These are phyloP conservation scores for Erodium maritimum DNA, from an alignment of 345 rosid species.

Conservation along the genomic window DNA sequence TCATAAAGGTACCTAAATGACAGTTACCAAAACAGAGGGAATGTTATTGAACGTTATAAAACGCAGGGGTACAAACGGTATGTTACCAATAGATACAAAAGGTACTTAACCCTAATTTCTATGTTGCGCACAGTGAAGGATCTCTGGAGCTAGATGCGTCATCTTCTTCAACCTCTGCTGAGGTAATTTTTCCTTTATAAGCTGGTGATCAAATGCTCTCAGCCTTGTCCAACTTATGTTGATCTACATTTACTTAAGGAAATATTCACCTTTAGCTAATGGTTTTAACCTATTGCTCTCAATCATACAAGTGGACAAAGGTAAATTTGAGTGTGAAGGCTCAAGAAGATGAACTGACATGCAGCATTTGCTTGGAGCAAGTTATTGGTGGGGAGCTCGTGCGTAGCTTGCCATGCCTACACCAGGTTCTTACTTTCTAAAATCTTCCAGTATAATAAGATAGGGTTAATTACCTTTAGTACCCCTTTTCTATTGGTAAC, in stretches of 20 bases:
- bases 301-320: constrained; percentile 21
- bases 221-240: too few relatives aligned
- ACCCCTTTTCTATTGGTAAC: too few relatives aligned
- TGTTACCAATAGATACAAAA: too few relatives aligned
- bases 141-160: constrained; percentile 27
- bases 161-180: constrained; percentile 28
- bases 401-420: constrained; percentile 65
- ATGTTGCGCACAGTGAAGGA: constrained; percentile 20
- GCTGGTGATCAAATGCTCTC: neutral
- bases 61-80: too few relatives aligned
- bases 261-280: too few relatives aligned
- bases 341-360: constrained; percentile 48
- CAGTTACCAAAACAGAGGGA: too few relatives aligned
- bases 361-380: constrained; percentile 66
- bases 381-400: constrained; percentile 52
- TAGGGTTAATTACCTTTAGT: too few relatives aligned
- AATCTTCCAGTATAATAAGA: too few relatives aligned
- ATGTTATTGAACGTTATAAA: too few relatives aligned
- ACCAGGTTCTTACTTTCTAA: constrained; percentile 30
- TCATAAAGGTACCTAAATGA: too few relatives aligned
- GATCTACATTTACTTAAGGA: too few relatives aligned
- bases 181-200: constrained; percentile 29
- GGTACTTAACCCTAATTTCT: too few relatives aligned
- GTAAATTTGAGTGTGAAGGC: constrained; percentile 24
- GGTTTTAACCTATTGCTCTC: neutral